Evolutionary conservation across 495 filamentous ascomycete genomes (phyloP).

Genomic region (Rusavskia elegans): DNA sequence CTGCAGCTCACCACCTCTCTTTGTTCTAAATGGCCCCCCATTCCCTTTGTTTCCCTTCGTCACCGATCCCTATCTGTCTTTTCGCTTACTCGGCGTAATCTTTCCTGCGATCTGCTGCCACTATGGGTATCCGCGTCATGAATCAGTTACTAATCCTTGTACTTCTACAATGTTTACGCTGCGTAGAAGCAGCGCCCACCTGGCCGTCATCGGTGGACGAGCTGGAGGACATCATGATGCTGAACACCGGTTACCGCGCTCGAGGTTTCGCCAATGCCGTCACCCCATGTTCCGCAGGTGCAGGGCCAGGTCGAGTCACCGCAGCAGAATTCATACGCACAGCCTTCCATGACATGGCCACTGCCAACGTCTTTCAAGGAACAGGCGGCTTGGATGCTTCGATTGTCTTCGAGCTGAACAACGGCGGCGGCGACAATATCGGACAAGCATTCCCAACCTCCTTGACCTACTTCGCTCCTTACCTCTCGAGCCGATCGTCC

Average conservation of each 20-base stretch:
- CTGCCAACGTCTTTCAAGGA: conserved; percentile 28
- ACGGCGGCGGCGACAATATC: conserved; percentile 29
- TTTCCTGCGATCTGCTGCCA: background rate
- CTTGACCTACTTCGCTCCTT: conserved; percentile 32
- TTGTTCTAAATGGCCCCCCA: background rate
- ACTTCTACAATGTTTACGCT: background rate
- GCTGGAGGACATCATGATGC: conserved; percentile 46
- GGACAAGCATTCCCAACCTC: conserved; percentile 38
- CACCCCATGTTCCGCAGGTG: conserved; percentile 38
- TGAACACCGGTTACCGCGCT: conserved; percentile 34
- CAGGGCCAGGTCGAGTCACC: conserved; percentile 35
- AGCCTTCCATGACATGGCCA: conserved; percentile 47
- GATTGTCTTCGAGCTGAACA: conserved; percentile 35
- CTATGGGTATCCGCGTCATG: background rate
- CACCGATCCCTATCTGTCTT: background rate
- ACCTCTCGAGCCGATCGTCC: conserved; percentile 30
- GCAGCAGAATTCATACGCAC: conserved; percentile 44
- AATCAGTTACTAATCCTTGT: background rate
- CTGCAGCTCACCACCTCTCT: background rate
- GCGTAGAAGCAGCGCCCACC: conserved; percentile 22
- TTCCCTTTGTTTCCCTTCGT: background rate
- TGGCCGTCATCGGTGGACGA: conserved; percentile 45
- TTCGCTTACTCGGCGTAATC: background rate
- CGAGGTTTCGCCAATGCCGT: conserved; percentile 37
- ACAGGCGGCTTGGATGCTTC: conserved; percentile 41